These are phyloP conservation scores for Erigeron canadensis DNA, from an alignment of 129 eudicot genomes.

Conservation along the genomic window DNA sequence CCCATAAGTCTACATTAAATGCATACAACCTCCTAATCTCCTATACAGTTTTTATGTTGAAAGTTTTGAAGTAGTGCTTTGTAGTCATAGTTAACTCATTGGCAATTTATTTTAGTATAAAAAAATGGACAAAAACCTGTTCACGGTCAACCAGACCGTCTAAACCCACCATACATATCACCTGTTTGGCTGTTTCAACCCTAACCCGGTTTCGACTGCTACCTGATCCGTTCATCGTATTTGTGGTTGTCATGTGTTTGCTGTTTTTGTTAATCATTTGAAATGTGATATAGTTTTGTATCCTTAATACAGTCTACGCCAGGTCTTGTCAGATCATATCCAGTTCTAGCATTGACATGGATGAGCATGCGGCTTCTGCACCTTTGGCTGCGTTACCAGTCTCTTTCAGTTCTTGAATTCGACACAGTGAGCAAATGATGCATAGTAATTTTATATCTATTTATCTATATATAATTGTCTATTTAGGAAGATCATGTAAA, in stretches of 20 bases:
- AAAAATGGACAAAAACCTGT: neutral
- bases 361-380: conserved; percentile 76
- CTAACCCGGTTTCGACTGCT: neutral
- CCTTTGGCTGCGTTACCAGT: conserved; percentile 90
- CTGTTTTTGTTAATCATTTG: neutral
- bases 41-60: neutral
- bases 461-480: too few relatives aligned
- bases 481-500: too few relatives aligned
- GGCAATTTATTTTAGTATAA: too few relatives aligned
- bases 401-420: conserved; percentile 84
- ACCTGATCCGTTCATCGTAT: neutral
- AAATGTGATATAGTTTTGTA: conserved; percentile 8
- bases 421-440: conserved; percentile 56
- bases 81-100: neutral
- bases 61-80: neutral
- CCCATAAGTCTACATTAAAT: neutral
- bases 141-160: neutral
- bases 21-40: conserved; percentile 3
- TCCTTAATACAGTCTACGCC: conserved; percentile 66
- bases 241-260: neutral
- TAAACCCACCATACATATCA: neutral
- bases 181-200: neutral
- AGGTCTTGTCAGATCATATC: conserved; percentile 67
- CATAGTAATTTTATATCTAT: neutral
- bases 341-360: conserved; percentile 71